These are phyloP conservation scores for Venturia asperata DNA, from an alignment of 2,329 filamentous ascomycete species.

Conservation along the genomic window DNA sequence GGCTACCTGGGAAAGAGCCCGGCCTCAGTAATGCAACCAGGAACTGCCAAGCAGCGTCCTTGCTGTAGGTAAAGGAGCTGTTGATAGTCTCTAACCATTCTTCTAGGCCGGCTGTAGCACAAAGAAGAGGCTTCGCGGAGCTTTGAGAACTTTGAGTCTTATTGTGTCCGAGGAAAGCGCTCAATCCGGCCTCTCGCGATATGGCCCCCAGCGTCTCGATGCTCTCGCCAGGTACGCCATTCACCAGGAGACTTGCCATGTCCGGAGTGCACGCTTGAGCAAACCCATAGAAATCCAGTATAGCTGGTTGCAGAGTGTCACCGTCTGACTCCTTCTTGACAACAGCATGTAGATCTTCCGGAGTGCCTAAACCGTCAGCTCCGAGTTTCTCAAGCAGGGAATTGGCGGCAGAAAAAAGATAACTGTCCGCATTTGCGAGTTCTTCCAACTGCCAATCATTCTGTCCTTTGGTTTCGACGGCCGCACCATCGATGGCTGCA, in stretches of 20 bases:
- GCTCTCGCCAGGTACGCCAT: constrained; percentile 42
- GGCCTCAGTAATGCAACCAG: constrained; percentile 45
- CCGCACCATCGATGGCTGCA: constrained; percentile 38
- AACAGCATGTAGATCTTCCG: constrained; percentile 32
- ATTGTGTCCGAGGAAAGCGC: constrained; percentile 51
- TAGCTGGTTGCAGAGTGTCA: constrained; percentile 19
- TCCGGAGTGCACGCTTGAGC: constrained; percentile 18
- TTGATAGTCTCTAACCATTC: constrained; percentile 43
- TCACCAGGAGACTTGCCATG: constrained; percentile 13
- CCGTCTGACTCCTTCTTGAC: constrained; percentile 23
- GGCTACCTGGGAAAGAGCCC: constrained; percentile 23
- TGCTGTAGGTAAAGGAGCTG: constrained; percentile 38
- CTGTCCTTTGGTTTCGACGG: constrained; percentile 49
- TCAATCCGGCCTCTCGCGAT: constrained; percentile 45
- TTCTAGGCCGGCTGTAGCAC: constrained; percentile 32
- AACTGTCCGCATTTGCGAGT: constrained; percentile 50
- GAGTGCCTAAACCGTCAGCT: constrained; percentile 40
- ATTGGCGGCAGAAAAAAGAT: constrained; percentile 48
- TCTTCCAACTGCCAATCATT: constrained; percentile 46
- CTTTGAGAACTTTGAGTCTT: constrained; percentile 39
- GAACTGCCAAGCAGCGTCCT: constrained; percentile 50
- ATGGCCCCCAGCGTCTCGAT: constrained; percentile 42
- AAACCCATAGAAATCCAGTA: constrained; percentile 19
- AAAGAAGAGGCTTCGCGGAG: constrained; percentile 34
- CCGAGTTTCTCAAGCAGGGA: constrained; percentile 47